A percentile compares a stretch with the other conserved stretches of the same genome.
Conservation (phyloP, 164 flowering plant genomes). For the Umbilicus rupestris region DNA sequence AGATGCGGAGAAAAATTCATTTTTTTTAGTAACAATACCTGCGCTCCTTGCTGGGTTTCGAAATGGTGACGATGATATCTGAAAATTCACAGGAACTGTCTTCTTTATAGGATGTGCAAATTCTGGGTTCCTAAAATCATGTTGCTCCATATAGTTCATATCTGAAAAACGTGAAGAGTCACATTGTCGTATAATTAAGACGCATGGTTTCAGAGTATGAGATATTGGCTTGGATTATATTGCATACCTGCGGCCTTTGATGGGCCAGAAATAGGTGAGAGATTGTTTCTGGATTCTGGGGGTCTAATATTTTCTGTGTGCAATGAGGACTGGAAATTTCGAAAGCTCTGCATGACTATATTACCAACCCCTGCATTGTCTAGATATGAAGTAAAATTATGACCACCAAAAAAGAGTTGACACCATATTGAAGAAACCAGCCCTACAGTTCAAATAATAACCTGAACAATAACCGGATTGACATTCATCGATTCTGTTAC, state of each 20-base stretch:
- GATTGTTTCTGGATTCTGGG: constrained; percentile 13
- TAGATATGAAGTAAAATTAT: background rate
- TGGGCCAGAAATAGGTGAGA: constrained; percentile 16
- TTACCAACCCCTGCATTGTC: constrained; percentile 17
- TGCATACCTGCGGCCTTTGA: constrained; percentile 24
- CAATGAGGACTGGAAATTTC: constrained; percentile 14
- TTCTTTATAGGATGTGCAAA: constrained; percentile 14
- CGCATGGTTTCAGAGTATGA: background rate
- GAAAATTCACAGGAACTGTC: constrained; percentile 20
- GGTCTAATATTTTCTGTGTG: constrained; percentile 21
- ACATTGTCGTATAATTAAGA: background rate
- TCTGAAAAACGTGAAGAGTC: constrained; percentile 17
- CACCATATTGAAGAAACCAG: background rate
- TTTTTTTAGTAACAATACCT: constrained; percentile 15
- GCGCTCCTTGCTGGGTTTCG: constrained; percentile 19
- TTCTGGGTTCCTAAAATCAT: constrained; percentile 11
- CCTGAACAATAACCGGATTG: constrained; percentile 13
- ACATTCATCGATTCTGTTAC: constrained; percentile 13
- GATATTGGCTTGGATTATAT: background rate
- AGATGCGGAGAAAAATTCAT: background rate
- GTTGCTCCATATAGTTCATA: constrained; percentile 9
- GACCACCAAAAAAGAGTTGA: background rate
- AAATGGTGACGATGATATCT: constrained; percentile 16
- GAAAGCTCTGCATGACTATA: constrained; percentile 10
- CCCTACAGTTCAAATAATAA: background rate